These are phyloP conservation scores for Blepharisma stoltei DNA, from an alignment of 73 alveolate species.

Conservation along the genomic window DNA sequence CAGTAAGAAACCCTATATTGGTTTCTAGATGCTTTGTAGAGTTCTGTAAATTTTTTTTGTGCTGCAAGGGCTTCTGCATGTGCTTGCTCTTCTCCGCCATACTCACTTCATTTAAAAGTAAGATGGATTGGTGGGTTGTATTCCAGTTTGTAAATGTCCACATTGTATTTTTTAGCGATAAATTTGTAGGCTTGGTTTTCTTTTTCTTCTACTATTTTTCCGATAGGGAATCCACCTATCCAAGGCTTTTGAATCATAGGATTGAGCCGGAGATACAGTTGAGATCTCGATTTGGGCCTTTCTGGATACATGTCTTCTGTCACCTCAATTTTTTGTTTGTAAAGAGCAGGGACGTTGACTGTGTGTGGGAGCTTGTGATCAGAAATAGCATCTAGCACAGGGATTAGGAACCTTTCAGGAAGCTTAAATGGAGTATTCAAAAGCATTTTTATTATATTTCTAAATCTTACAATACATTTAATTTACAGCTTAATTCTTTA, in stretches of 20 bases:
- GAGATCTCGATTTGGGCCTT: constrained; percentile 28
- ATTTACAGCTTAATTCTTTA: too few species aligned
- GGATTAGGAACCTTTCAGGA: neutral
- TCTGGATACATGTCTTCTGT: constrained; percentile 10
- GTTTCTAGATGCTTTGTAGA: neutral
- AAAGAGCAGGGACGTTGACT: constrained; percentile 6
- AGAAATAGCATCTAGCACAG: neutral
- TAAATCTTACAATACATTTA: too few species aligned
- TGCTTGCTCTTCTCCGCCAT: neutral
- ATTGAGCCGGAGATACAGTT: neutral
- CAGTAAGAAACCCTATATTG: constrained; percentile 22
- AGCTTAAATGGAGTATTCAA: neutral
- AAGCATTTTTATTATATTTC: neutral
- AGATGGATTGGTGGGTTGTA: constrained; percentile 24
- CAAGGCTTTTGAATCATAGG: constrained; percentile 14
- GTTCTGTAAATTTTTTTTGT: constrained; percentile 4
- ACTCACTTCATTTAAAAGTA: neutral
- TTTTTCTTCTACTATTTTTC: neutral
- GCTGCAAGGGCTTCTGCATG: neutral
- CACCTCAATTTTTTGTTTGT: neutral
- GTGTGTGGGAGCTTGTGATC: neutral
- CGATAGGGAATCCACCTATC: constrained; percentile 27
- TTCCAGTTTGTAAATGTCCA: neutral
- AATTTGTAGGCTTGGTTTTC: neutral
- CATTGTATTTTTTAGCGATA: neutral